Evolutionary conservation across 1,139 yeast genomes (phyloP).

Genomic region (Pichia sp.): DNA sequence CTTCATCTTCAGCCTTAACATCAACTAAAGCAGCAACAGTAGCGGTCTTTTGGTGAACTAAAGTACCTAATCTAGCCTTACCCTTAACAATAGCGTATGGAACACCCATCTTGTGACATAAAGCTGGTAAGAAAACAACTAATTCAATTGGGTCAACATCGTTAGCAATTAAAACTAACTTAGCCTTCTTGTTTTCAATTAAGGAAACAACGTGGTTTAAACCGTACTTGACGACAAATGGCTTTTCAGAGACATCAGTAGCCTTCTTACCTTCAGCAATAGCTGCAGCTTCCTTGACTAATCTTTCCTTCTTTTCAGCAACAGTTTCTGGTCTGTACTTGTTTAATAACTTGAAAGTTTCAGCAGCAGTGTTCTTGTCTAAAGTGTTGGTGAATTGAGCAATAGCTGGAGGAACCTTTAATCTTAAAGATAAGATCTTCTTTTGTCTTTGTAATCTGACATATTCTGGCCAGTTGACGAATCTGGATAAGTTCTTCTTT

Average conservation of each 20-base stretch:
- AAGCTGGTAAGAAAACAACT: constrained; percentile 94
- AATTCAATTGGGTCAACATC: constrained; percentile 98
- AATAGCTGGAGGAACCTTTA: constrained; percentile 97
- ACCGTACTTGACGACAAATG: constrained; percentile 94
- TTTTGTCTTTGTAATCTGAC: constrained; percentile 96
- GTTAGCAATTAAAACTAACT: constrained; percentile 92
- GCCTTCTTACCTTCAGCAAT: constrained; percentile 95
- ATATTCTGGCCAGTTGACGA: constrained; percentile 98
- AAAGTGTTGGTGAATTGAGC: constrained; percentile 92
- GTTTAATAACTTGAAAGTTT: constrained; percentile 93
- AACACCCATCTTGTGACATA: constrained; percentile 98
- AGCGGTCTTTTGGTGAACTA: constrained; percentile 94
- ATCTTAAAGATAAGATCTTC: constrained; percentile 89
- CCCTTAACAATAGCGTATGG: constrained; percentile 99
- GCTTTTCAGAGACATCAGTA: constrained; percentile 93
- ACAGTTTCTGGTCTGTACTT: constrained; percentile 97
- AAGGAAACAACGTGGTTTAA: constrained; percentile 96
- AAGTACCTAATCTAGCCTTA: constrained; percentile 96
- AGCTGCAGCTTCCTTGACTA: constrained; percentile 97
- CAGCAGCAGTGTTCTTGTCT: constrained; percentile 98
- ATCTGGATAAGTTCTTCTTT: constrained; percentile 91
- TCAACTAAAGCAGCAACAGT: constrained; percentile 96
- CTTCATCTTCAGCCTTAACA: constrained; percentile 87
- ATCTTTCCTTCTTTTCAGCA: constrained; percentile 97
- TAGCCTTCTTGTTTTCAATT: constrained; percentile 96